These are phyloP conservation scores for Gaeumannomyces sp. DNA, from an alignment of 2,329 filamentous ascomycete genomes.

Conservation along the genomic window DNA sequence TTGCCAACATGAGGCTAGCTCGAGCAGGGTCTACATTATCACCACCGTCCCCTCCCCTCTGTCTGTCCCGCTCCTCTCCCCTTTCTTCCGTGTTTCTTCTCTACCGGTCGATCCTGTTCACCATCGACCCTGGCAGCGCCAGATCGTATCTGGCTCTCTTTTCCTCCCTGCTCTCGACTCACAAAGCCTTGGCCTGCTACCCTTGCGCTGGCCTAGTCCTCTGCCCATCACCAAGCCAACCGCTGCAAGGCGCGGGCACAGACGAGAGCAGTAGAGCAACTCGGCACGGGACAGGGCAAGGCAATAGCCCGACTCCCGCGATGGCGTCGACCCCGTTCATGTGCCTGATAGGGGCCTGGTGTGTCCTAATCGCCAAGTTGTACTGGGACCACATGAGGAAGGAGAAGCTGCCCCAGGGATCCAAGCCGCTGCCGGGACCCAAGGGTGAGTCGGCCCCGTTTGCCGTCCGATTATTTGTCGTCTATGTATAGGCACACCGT, in stretches of 20 bases:
- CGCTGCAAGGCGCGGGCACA: neutral
- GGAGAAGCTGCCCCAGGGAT: conserved; percentile 21
- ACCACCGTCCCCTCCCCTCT: neutral
- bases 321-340: conserved; percentile 5
- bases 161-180: neutral
- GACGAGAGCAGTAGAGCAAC: neutral
- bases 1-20: neutral
- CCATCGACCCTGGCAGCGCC: neutral
- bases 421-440: conserved; percentile 24
- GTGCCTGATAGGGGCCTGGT: conserved; percentile 8
- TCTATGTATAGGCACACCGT: neutral
- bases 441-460: conserved; percentile 16
- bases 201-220: neutral
- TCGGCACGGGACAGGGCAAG: neutral
- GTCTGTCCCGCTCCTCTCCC: neutral
- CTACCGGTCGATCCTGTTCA: neutral
- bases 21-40: neutral
- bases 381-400: conserved; percentile 13
- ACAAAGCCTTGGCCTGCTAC: neutral
- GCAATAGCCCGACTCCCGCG: neutral
- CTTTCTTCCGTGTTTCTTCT: neutral
- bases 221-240: neutral
- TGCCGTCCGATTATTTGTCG: neutral
- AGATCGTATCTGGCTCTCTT: neutral
- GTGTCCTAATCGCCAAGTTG: conserved; percentile 13